A percentile compares a stretch with the other conserved stretches of the same genome.
Evolutionary conservation across 129 eudicot species (phyloP).

Genomic region (Silybum marianum): DNA sequence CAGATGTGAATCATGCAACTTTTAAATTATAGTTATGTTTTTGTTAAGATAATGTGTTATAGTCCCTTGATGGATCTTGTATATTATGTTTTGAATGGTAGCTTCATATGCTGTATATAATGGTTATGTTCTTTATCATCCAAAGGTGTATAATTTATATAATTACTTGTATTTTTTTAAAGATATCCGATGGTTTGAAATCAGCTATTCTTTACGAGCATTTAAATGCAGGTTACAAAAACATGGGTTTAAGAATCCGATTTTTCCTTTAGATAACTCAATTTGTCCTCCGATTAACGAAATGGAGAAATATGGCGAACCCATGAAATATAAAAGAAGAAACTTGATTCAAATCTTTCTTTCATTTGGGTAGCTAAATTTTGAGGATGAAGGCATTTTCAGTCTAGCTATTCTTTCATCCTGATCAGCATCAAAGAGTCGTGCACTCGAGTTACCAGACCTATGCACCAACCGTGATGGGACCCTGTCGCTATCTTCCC

Average conservation of each 20-base stretch:
- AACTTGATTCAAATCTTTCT: conserved; percentile 16
- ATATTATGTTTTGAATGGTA: conserved; percentile 3
- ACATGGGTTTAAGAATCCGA: conserved; percentile 15
- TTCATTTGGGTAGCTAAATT: conserved; percentile 30
- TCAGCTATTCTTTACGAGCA: conserved; percentile 11
- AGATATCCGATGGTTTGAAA: background rate
- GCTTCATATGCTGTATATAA: conserved; percentile 2
- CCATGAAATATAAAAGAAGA: background rate
- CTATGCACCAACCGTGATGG: conserved; percentile 53
- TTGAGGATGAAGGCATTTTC: conserved; percentile 34
- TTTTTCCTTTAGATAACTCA: background rate
- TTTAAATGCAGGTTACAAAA: conserved; percentile 8
- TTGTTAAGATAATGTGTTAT: background rate
- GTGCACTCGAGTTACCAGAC: conserved; percentile 57
- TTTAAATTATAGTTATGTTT: background rate
- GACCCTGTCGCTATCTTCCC: conserved; percentile 94
- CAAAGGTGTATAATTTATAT: background rate
- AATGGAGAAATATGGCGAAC: background rate
- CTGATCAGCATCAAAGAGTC: conserved; percentile 56
- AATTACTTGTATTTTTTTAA: background rate
- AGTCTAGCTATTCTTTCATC: conserved; percentile 37
- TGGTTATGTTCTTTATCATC: background rate
- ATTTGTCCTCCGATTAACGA: background rate
- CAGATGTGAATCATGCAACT: conserved; percentile 26
- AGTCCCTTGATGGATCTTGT: background rate